Base-by-base conservation (phyloP, 2,329 filamentous ascomycete species). In the Diaporthe sp. region DNA sequence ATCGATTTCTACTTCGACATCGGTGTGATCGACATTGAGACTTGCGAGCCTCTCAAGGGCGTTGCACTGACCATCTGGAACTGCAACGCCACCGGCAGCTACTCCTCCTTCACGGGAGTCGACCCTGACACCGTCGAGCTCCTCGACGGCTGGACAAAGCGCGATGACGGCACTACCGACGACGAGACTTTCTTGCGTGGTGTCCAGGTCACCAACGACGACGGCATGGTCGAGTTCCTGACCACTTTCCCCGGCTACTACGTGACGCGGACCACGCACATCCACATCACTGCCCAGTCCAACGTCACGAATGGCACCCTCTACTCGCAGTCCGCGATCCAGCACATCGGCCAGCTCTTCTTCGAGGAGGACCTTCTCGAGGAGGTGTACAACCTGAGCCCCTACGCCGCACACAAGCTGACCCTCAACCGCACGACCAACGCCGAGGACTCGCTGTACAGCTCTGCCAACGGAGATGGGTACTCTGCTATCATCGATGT, bases 341-440 rank as follows among this genome's bases (percentile, higher is more conserved):
- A 71, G 37, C 90, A 92, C 82, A 86, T 92, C 55, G 90, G 90
- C 22, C 90, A 93, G 81, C 81, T 91, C 62, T 92, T 90, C 84
- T 90, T 91, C 79, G 89, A 92, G 80, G 87, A 91, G 79, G 84
- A 86, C 78, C 86, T 92, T 37, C 86, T 90, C 76, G 79, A 81
- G 22, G 78, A 83, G 25, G 87, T 92, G 74, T 87, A 90, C 77
- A 80, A 80, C 31, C 84, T 83, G 3, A 77, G 79, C 0, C 90
- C 90, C 2, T 89, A 89, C 82, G 79, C 68, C 25, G 53, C 68
- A 3, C 68, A 75, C 22, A 80, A 79, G 72, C 88, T 88, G 79
- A 82, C 79, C 2, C 51, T 72, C 19, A 57, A 77, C 0, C 61
- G 86, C 28, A 90, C 86, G 5, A 82, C 80, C 73, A 92, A 92